Conservation (phyloP, 2,329 filamentous ascomycete species). For the Aspergillus luchuensis region DNA sequence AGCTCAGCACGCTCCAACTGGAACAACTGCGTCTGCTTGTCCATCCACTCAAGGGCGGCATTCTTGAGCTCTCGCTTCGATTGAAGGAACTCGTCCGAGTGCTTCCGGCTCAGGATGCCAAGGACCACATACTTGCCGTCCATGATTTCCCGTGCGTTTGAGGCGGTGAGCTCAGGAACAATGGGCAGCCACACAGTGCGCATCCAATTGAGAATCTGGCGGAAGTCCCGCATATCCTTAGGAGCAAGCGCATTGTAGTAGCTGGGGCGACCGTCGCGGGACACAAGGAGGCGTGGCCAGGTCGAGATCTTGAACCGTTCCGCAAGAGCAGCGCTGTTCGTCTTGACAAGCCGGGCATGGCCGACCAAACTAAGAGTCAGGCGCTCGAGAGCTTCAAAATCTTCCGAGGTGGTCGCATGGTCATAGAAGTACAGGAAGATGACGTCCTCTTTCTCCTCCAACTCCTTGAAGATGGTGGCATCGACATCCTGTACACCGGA, state of each 20-base stretch:
- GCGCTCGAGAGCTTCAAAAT: slow-evolving; percentile 84
- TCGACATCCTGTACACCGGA: slow-evolving; percentile 80
- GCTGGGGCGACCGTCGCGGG: slow-evolving; percentile 81
- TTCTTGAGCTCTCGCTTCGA: slow-evolving; percentile 91
- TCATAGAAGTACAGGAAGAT: slow-evolving; percentile 98
- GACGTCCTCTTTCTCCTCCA: slow-evolving; percentile 93
- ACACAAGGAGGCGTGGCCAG: slow-evolving; percentile 90
- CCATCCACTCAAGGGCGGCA: slow-evolving; percentile 96
- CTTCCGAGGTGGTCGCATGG: slow-evolving; percentile 87
- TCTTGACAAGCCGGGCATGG: slow-evolving; percentile 90
- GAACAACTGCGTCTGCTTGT: slow-evolving; percentile 89
- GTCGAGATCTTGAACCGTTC: slow-evolving; percentile 93
- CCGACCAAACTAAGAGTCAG: slow-evolving; percentile 86
- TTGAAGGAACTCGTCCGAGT: slow-evolving; percentile 73
- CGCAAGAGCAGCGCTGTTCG: slow-evolving; percentile 72
- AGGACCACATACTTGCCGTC: slow-evolving; percentile 92
- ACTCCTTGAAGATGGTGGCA: slow-evolving; percentile 70
- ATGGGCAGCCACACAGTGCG: slow-evolving; percentile 93
- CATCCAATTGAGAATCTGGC: slow-evolving; percentile 87
- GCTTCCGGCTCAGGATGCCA: slow-evolving; percentile 78
- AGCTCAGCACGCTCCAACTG: slow-evolving; percentile 91
- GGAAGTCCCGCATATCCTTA: slow-evolving; percentile 86
- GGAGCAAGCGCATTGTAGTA: slow-evolving; percentile 89
- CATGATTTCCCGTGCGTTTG: slow-evolving; percentile 94
- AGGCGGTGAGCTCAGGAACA: slow-evolving; percentile 87